Evolutionary conservation across 2,329 filamentous ascomycete genomes (phyloP), one percentile per base, ranked within the genome.

Genomic region (Cladosporium sp.): DNA sequence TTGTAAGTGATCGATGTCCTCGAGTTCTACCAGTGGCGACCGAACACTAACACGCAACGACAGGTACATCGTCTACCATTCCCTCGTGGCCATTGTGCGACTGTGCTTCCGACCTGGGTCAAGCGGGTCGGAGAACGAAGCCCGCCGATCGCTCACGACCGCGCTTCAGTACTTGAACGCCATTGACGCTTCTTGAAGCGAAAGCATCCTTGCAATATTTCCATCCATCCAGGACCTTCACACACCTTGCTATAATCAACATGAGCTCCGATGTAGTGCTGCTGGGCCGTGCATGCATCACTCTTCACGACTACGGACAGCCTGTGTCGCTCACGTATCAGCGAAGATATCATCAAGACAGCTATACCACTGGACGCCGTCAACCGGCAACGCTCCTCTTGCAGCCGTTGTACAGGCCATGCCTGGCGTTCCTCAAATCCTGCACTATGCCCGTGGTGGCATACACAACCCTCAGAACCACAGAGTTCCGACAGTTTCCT

Each of bases 21-120:
- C 46, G 6, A 29, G 0, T 52, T 52, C 10, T 6, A 46, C 46
- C 7, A 10, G n/a, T 46, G n/a, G 40, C 21, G 40, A 31, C 31
- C 31, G 16, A 37, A 16, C 29, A 46, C 55, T 64, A 26, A 67
- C 52, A 55, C 1, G 57, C 23, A 18, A 18, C 16, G 23, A 7
- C 63, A 83, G 81, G 67, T 84, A 84, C 69, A 73, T 77, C 5
- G 71, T 78, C 49, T 83, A 83, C 69, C 76, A 81, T 64, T 73
- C 80, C 0, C 72, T 78, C 12, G 70, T 81, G 16, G 74, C 75
- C 6, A 76, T 84, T 28, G 79, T 82, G 18, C 72, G 78, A 62
- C 77, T 80, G 59, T 78, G 81, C 67, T 82, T 82, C 71, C 76
- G 81, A 23, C 78, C 80, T 28, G 74, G 76, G 28, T 71, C 76